Evolutionary conservation across 192 early-diverging fungal species (phyloP), one percentile per base, ranked within the genome.

Genomic region (Chytriomyces sp.): DNA sequence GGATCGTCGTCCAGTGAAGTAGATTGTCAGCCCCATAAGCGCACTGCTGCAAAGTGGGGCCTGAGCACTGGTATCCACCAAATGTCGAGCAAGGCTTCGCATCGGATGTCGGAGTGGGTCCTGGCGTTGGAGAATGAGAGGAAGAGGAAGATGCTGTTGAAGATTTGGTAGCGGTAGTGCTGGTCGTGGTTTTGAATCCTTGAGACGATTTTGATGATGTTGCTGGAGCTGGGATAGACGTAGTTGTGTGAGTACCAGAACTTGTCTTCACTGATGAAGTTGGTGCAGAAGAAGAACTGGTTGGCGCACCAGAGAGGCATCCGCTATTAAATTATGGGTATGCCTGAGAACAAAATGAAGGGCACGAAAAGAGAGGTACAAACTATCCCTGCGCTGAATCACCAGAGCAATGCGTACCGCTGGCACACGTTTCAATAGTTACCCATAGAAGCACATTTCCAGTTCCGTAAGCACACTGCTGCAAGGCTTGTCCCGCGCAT

Each of bases 151-250:
- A n/a, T n/a, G n/a, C n/a, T n/a, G n/a, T n/a, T n/a, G n/a, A n/a
- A n/a, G n/a, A n/a, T n/a, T n/a, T n/a, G n/a, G 63, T 4, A 81
- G 81, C 30, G 30, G 37, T 22, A 26, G 62, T 41, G 3, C 39
- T 64, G 5, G 34, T 41, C 7, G 6, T 57, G n/a, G 55, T 26
- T 26, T 19, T 57, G n/a, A 26, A 26, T n/a, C n/a, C n/a, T n/a
- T n/a, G n/a, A 26, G 25, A 8, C 8, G 55, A 19, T 57, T 6
- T 30, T 14, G 55, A 7, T 7, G 55, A 8, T 3, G 62, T 41
- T 39, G 62, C 44, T 39, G 62, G 5, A 41, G 39, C 30, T 3
- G 62, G 10, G 10, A 40, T 41, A 5, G 62, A 17, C 4, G 62
- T 41, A 5, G 62, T 41, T 4, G 62, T 64, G 5, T 37, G 39